Base-by-base conservation (phyloP, 2,329 filamentous ascomycete species). In the Stachybotrys echinatus region DNA sequence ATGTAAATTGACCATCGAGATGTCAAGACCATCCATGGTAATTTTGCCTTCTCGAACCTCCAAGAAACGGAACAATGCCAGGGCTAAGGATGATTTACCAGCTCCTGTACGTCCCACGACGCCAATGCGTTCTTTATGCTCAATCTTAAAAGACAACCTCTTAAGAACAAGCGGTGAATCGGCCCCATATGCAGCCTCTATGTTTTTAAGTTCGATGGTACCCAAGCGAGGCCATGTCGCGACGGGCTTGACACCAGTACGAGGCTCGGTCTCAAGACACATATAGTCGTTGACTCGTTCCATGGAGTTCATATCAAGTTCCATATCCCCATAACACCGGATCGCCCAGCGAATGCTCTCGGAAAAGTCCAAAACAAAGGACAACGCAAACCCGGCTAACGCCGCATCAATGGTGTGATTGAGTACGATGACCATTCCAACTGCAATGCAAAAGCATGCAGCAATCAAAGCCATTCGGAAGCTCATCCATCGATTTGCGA, bases 401-500 rank as follows among this genome's bases (percentile, higher is more conserved):
- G 86, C 77, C 1, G 87, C 81, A 58, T 87, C 80, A 59, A 90
- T 85, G 1, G 68, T 70, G 0, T 76, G 76, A 4, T 81, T 77
- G 2, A 78, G 63, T 23, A 89, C 75, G 34, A 91, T 81, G 18
- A 89, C 70, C 2, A 78, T 71, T 0, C 85, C 83, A 3, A 88
- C 83, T 19, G 84, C 69, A 0, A 79, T 77, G 4, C 85, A 77
- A 64, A 92, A 92, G 18, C 83, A 57, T 2, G 84, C 83, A 3
- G 87, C 88, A 3, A 91, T 74, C 17, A 87, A 62, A 18, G 80
- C 76, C 79, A 92, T 85, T 5, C 88, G 80, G 69, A 87, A 84
- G 22, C 81, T 80, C 70, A 92, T 80, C 88, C 88, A 92, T 31
- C 87, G 78, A 61, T 89, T 89, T 63, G 89, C 85, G 2, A 88